Evolutionary conservation across 2,329 filamentous ascomycete genomes (phyloP).

Genomic region (Epichloe aotearoae): DNA sequence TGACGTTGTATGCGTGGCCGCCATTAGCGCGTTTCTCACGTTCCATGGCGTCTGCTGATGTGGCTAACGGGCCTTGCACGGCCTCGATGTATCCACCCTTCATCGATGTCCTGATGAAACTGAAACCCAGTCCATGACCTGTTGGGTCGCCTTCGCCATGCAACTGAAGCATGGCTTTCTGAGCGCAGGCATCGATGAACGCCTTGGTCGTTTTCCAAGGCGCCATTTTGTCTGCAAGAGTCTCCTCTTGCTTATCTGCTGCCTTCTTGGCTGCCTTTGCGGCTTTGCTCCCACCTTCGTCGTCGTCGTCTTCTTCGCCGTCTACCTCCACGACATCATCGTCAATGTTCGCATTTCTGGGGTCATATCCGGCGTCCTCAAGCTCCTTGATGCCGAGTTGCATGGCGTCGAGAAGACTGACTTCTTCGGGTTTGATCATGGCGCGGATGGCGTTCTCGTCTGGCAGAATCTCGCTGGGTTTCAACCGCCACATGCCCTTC

Average conservation of each 20-base stretch:
- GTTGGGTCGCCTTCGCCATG: constrained; percentile 93
- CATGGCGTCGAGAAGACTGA: constrained; percentile 92
- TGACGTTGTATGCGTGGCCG: constrained; percentile 95
- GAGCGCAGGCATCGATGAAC: constrained; percentile 83
- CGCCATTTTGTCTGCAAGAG: constrained; percentile 75
- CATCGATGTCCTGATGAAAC: constrained; percentile 96
- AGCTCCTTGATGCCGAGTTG: constrained; percentile 87
- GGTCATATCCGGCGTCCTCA: constrained; percentile 76
- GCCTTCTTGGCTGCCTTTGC: constrained; percentile 29
- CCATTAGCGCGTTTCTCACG: constrained; percentile 80
- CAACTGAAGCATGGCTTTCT: constrained; percentile 92
- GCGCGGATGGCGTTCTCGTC: constrained; percentile 69
- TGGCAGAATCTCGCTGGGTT: constrained; percentile 58
- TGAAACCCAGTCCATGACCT: constrained; percentile 85
- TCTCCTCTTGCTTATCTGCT: constrained; percentile 46
- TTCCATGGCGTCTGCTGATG: constrained; percentile 71
- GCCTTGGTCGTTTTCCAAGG: constrained; percentile 97
- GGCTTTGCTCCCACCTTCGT: constrained; percentile 28
- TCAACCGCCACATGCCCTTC: constrained; percentile 71
- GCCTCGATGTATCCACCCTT: constrained; percentile 89
- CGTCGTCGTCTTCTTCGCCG: constrained; percentile 38
- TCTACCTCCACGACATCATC: constrained; percentile 54
- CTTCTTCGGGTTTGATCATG: constrained; percentile 91
- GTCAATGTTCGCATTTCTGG: constrained; percentile 45
- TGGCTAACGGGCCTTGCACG: constrained; percentile 51